A percentile compares a stretch with the other conserved stretches of the same genome.
Evolutionary conservation across 2,329 filamentous ascomycete species (phyloP).

Genomic region (Ampelomyces quisqualis): DNA sequence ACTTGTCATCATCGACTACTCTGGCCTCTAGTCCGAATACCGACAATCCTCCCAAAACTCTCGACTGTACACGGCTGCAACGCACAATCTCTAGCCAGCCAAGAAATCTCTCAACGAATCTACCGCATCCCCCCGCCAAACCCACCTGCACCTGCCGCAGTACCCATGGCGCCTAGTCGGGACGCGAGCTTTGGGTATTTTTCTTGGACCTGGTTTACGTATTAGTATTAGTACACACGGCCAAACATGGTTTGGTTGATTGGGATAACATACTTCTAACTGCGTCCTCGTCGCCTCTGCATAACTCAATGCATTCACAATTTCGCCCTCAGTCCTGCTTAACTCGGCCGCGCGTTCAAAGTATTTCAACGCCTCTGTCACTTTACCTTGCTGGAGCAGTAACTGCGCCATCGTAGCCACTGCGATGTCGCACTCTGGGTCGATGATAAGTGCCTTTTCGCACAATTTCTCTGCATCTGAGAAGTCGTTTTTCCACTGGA

Average conservation of each 20-base stretch:
- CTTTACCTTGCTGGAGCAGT: constrained; percentile 95
- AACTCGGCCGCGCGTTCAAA: constrained; percentile 96
- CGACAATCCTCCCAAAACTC: no score
- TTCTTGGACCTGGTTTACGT: constrained; percentile 50
- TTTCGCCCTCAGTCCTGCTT: constrained; percentile 89
- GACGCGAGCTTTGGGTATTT: constrained; percentile 55
- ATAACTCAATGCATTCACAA: constrained; percentile 94
- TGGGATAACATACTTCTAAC: constrained; percentile 61
- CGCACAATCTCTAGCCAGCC: no score
- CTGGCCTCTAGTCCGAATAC: no score
- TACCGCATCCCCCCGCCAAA: constrained; percentile 39
- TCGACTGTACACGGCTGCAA: no score
- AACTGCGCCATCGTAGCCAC: constrained; percentile 98
- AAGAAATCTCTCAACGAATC: no score
- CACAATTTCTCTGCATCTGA: constrained; percentile 92
- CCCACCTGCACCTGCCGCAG: constrained; percentile 29
- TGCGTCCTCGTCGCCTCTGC: constrained; percentile 96
- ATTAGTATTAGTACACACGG: constrained; percentile 1
- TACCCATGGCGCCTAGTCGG: constrained; percentile 51
- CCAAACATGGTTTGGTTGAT: neutral
- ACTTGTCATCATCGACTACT: no score
- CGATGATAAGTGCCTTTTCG: constrained; percentile 95
- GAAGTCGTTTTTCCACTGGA: constrained; percentile 99
- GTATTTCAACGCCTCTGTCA: constrained; percentile 90
- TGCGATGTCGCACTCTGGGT: constrained; percentile 97